Evolutionary conservation across 441 rosid species (phyloP).

Genomic region (Mallotus japonicus): DNA sequence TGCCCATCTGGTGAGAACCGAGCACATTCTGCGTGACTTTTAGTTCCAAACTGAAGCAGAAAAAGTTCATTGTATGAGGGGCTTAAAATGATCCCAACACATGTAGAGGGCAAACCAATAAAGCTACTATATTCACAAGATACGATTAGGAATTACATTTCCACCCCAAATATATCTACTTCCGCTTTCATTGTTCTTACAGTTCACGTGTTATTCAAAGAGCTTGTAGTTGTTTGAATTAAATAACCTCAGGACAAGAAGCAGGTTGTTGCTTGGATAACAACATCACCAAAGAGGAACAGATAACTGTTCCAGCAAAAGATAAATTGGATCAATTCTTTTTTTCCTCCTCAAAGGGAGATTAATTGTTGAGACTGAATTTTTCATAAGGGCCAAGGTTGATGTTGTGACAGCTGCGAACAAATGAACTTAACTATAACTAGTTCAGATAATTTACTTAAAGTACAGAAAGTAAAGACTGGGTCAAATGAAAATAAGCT

Average conservation of each 20-base stretch:
- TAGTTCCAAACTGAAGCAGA: constrained; percentile 57
- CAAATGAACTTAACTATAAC: background rate
- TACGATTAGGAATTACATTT: background rate
- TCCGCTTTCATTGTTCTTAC: constrained; percentile 1
- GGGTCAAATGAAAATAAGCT: background rate
- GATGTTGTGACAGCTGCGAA: background rate
- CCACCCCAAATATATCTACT: background rate
- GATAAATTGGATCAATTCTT: background rate
- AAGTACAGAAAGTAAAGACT: background rate
- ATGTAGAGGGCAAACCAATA: background rate
- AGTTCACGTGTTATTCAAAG: background rate
- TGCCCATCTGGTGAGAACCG: constrained; percentile 95
- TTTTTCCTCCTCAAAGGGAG: background rate
- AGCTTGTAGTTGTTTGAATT: background rate
- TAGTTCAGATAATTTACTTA: background rate
- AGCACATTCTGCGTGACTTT: constrained; percentile 63
- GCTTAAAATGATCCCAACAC: background rate
- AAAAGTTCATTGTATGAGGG: background rate
- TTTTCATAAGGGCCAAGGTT: background rate
- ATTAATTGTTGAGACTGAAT: constrained; percentile 1
- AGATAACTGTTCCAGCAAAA: background rate
- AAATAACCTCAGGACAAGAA: constrained; percentile 1
- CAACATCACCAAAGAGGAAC: background rate
- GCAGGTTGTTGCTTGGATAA: background rate
- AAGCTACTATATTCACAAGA: background rate